phyloP scores from a whole-genome alignment of 2,329 filamentous ascomycete genomes.

The Stemphylium beticola region DNA sequence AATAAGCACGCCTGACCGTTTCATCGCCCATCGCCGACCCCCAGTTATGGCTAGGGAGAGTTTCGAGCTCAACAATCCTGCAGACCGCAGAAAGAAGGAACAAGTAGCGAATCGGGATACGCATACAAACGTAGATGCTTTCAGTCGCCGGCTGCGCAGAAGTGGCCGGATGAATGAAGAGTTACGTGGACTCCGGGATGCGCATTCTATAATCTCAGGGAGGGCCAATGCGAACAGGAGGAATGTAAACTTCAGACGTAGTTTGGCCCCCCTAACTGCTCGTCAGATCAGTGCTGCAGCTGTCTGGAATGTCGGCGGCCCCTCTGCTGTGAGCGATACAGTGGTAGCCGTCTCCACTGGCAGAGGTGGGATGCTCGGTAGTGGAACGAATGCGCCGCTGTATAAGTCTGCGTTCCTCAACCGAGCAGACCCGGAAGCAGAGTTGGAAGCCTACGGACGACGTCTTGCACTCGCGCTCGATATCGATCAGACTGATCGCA shows the following conservation, averaged over 20 bases:
- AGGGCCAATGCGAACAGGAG: conserved; percentile 26
- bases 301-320: conserved; percentile 79
- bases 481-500: conserved; percentile 71
- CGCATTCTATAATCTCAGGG: conserved; percentile 36
- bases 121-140: conserved; percentile 58
- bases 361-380: conserved; percentile 68
- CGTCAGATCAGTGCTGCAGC: conserved; percentile 68
- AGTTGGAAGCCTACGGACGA: conserved; percentile 71
- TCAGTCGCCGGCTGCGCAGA: conserved; percentile 52
- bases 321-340: conserved; percentile 62
- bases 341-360: conserved; percentile 64
- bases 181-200: conserved; percentile 40
- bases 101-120: conserved; percentile 56
- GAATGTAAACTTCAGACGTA: conserved; percentile 31
- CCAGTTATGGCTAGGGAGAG: conserved; percentile 53
- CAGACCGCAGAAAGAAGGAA: conserved; percentile 52
- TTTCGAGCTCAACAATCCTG: conserved; percentile 60
- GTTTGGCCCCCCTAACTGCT: conserved; percentile 21
- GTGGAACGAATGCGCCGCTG: conserved; percentile 73
- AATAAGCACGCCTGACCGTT: conserved; percentile 61
- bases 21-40: conserved; percentile 59
- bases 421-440: conserved; percentile 60
- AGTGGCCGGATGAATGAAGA: conserved; percentile 43
- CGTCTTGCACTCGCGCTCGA: conserved; percentile 81
- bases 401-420: conserved; percentile 64